These are phyloP conservation scores for Picochlorum costavermella DNA, from an alignment of 139 green algal species.

Conservation along the genomic window DNA sequence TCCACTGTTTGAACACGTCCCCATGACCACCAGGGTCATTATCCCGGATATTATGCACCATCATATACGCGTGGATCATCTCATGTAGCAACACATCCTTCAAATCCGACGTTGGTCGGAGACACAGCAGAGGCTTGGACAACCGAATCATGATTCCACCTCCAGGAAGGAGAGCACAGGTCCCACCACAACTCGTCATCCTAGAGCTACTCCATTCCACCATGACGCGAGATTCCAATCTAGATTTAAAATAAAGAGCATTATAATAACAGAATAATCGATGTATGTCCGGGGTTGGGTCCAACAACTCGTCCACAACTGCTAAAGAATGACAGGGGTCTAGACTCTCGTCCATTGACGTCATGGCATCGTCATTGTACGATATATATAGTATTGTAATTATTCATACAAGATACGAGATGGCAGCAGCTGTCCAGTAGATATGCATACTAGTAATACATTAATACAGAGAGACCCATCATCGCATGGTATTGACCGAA, in stretches of 20 bases:
- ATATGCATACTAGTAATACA: too few species aligned
- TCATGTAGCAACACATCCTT: conserved; percentile 66
- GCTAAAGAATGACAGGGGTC: not conserved
- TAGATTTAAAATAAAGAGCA: conserved; percentile 57
- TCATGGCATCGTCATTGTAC: too few species aligned
- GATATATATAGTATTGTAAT: too few species aligned
- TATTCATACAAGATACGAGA: too few species aligned
- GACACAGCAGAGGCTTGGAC: conserved; percentile 66
- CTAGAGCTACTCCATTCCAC: conserved; percentile 67
- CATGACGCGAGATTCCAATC: conserved; percentile 37
- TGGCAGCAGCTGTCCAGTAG: too few species aligned
- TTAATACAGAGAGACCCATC: too few species aligned
- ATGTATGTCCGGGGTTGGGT: conserved; percentile 52
- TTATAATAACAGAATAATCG: conserved; percentile 65
- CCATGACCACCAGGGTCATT: conserved; percentile 50
- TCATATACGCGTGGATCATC: conserved; percentile 55
- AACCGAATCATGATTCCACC: conserved; percentile 64
- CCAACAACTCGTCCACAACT: conserved; percentile 10
- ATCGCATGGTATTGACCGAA: too few species aligned
- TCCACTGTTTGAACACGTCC: conserved; percentile 41
- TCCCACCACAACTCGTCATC: conserved; percentile 74
- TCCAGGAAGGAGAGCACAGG: conserved; percentile 36
- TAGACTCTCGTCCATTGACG: not conserved
- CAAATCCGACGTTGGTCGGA: conserved; percentile 55
- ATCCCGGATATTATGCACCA: conserved; percentile 46